Conservation (phyloP, 208 protist species). For the Wallacemonas sp. region DNA sequence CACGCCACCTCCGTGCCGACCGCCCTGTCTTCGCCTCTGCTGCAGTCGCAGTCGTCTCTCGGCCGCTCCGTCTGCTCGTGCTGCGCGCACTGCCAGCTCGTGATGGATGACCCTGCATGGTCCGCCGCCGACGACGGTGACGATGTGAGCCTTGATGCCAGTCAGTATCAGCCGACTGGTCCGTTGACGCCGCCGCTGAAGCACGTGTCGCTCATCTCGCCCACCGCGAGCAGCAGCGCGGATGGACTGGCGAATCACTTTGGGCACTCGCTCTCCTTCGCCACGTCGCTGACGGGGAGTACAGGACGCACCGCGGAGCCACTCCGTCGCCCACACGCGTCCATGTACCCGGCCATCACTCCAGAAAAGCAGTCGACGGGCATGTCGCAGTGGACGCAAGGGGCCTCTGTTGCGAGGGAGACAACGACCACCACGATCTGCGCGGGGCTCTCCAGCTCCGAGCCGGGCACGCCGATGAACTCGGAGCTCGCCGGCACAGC, state of each 20-base stretch:
- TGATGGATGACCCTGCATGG: neutral
- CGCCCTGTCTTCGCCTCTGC: neutral
- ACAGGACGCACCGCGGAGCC: too few species aligned
- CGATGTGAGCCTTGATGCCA: neutral
- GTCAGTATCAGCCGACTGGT: neutral
- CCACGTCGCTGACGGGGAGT: too few species aligned
- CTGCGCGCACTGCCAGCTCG: neutral
- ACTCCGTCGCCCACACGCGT: too few species aligned
- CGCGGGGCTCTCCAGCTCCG: conserved; percentile 25
- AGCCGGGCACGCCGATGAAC: conserved; percentile 28
- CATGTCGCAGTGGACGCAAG: conserved; percentile 2
- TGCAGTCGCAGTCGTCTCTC: neutral
- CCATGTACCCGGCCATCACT: neutral
- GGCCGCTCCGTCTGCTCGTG: neutral
- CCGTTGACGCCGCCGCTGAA: neutral
- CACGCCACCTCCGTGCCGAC: too few species aligned
- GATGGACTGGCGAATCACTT: conserved; percentile 2
- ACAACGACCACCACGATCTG: conserved; percentile 17
- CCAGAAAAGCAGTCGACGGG: conserved; percentile 1
- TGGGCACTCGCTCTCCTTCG: neutral
- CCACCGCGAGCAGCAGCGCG: neutral
- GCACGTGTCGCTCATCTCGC: neutral
- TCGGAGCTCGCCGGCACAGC: neutral
- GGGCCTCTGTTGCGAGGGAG: neutral
- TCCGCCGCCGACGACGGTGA: neutral